Base-by-base conservation (phyloP, 2,329 filamentous ascomycete species). In the Aspergillus eucalypticola region DNA sequence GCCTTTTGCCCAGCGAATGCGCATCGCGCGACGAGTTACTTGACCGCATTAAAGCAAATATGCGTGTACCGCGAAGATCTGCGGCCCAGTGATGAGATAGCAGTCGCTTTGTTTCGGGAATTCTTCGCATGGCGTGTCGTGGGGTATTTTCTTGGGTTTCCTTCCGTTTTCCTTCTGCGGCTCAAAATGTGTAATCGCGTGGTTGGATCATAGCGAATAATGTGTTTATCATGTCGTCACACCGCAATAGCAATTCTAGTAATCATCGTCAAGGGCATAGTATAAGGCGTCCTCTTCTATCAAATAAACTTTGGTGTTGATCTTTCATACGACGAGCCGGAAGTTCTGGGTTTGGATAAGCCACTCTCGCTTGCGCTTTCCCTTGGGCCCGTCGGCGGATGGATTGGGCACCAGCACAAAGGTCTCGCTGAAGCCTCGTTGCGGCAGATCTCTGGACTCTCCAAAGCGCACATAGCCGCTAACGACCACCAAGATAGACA, bases 331-430 rank as follows among this genome's bases (percentile, higher is more conserved):
- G 13, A 81, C 79, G 57, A 83, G 64, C 58, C 89, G 82, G 69
- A 90, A 91, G 70, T 88, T 91, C 76, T 92, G 89, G 63, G 86
- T 90, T 71, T 87, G 82, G 66, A 91, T 85, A 59, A 92, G 76
- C 83, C 87, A 90, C 66, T 82, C 81, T 70, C 82, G 84, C 56
- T 81, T 69, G 1, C 81, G 81, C 60, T 83, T 82, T 2, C 84
- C 82, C 64, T 85, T 86, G 58, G 78, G 79, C 65, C 83, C 79
- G 0, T 75, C 86, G 84, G 76, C 62, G 10, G 70, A 66, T 15
- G 73, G 69, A 60, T 91, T 91, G 7, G 92, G 91, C 39, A 94
- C 90, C 57, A 96, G 80, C 23, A 96, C 84, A 72, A 96, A 89
- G 0, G 84, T 88, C 75, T 96, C 92, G 69, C 87, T 89, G 74